Conservation (phyloP, 2,329 filamentous ascomycete genomes). For the Pseudogymnoascus verrucosus region DNA sequence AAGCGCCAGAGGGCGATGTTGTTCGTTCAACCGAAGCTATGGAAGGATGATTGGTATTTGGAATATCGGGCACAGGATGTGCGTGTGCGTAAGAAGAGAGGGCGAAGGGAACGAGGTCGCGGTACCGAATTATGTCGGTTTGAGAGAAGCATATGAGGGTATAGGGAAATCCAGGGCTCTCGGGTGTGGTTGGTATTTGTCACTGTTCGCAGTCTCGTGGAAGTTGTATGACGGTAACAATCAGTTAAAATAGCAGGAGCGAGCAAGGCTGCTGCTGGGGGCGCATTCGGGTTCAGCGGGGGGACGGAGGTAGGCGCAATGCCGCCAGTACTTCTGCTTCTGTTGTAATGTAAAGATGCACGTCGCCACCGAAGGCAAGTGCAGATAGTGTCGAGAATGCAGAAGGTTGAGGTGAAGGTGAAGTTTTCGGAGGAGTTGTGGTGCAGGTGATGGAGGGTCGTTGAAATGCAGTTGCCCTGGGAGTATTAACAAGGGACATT, state of each 20-base stretch:
- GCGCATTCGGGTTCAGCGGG: background rate
- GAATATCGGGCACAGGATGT: background rate
- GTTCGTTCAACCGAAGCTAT: background rate
- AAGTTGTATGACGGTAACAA: constrained; percentile 5
- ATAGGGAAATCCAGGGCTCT: background rate
- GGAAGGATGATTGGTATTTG: background rate
- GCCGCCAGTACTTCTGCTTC: background rate
- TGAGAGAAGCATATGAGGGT: constrained; percentile 4
- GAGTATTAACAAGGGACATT: background rate
- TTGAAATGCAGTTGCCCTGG: background rate
- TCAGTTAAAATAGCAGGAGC: constrained; percentile 5
- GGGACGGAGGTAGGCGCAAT: background rate
- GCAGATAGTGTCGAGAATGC: background rate
- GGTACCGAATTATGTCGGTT: constrained; percentile 1
- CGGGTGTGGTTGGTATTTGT: constrained; percentile 5
- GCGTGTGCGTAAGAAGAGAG: background rate
- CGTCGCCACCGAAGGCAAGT: constrained; percentile 2
- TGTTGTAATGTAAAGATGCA: background rate
- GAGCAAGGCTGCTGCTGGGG: background rate
- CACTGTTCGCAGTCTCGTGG: constrained; percentile 2
- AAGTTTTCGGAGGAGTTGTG: background rate
- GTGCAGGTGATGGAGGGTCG: background rate
- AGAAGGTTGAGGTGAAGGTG: background rate
- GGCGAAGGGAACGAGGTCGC: background rate
- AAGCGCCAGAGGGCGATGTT: background rate